Evolutionary conservation across 2,329 filamentous ascomycete species (phyloP), one percentile per base, ranked within the genome.

Genomic region (Trichophyton simii): DNA sequence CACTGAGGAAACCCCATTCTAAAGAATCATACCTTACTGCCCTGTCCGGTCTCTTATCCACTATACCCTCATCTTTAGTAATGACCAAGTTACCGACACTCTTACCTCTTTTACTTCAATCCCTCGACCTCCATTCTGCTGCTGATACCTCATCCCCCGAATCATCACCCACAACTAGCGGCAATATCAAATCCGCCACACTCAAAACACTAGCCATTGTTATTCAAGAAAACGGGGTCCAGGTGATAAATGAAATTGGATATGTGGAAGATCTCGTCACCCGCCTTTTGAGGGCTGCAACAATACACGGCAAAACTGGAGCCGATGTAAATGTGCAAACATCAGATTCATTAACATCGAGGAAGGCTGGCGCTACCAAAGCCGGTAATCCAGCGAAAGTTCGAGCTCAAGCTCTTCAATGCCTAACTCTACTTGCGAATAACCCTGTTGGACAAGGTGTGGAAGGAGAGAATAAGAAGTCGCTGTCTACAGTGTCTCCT

Each of bases 21-120:
- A 87, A 86, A 70, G 77, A 79, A 55, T 83, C 84, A 64, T 84
- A 85, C 66, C 78, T 87, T 25, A 79, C 85, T 38, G 84, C 85
- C 3, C 76, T 87, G 2, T 81, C 83, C 3, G 83, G 83, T 1
- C 78, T 87, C 13, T 75, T 87, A 46, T 77, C 78, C 58, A 82
- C 81, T 68, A 79, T 86, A 50, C 80, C 84, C 0, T 82, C 84
- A 38, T 73, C 79, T 3, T 77, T 87, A 50, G 78, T 87, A 11
- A 78, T 84, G 67, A 78, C 82, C 13, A 81, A 84, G 66, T 76
- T 87, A 7, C 73, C 76, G 0, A 79, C 79, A 3, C 74, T 87
- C 1, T 74, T 83, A 3, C 82, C 83, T 0, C 75, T 87, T 0
- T 78, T 87, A 18, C 75, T 87, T 0, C 85, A 87, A 68, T 82